Evolutionary conservation across 2,329 filamentous ascomycete species (phyloP).

Genomic region (Camillea tinctor): DNA sequence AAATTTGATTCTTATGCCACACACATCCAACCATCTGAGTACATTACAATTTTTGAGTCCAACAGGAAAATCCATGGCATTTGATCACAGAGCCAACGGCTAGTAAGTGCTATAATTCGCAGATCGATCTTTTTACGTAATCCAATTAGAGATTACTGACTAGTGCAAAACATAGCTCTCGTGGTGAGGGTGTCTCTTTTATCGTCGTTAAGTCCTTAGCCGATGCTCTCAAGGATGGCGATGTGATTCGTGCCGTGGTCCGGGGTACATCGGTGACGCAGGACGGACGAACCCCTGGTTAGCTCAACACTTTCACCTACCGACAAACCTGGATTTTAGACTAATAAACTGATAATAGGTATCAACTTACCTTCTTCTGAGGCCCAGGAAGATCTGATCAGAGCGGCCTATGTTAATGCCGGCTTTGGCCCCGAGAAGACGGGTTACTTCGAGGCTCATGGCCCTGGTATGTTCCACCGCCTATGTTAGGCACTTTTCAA

Average conservation of each 20-base stretch:
- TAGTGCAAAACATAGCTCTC: constrained; percentile 40
- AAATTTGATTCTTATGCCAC: constrained; percentile 30
- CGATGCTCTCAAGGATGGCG: constrained; percentile 44
- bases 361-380: constrained; percentile 36
- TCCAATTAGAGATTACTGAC: constrained; percentile 23
- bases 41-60: constrained; percentile 28
- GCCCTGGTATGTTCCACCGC: constrained; percentile 16
- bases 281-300: constrained; percentile 43
- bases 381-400: constrained; percentile 37
- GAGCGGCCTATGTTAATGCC: constrained; percentile 30
- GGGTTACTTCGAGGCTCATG: constrained; percentile 41
- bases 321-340: neutral
- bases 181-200: constrained; percentile 48
- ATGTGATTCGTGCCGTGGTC: constrained; percentile 41
- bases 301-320: neutral
- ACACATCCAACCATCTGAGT: constrained; percentile 31
- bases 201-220: constrained; percentile 48
- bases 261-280: constrained; percentile 39
- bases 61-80: constrained; percentile 28
- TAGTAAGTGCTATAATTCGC: constrained; percentile 16
- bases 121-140: neutral
- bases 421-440: constrained; percentile 31
- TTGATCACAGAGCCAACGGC: constrained; percentile 30
- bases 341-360: constrained; percentile 11
- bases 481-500: neutral